Evolutionary conservation across 1,284 basidiomycete genomes (phyloP).

Genomic region (Naganishia sp.): DNA sequence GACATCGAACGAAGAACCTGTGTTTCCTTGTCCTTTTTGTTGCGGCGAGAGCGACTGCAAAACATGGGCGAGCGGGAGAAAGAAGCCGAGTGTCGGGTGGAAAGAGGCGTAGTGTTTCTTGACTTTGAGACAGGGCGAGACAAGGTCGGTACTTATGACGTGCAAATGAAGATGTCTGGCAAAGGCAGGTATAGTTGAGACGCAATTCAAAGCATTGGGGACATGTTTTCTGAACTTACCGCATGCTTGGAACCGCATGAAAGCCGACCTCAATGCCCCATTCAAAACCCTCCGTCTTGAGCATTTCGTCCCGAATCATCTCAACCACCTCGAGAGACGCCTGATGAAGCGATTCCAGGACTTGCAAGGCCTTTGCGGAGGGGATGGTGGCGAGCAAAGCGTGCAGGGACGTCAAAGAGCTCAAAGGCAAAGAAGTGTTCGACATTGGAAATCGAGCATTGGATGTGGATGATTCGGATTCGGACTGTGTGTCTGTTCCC

Average conservation of each 20-base stretch:
- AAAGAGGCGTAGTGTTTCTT: conserved; percentile 97
- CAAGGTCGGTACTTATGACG: conserved; percentile 79
- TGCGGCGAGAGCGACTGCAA: conserved; percentile 70
- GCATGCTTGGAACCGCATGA: conserved; percentile 71
- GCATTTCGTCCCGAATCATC: conserved; percentile 79
- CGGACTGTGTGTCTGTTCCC: neutral
- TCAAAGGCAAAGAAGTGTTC: conserved; percentile 44
- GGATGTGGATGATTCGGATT: neutral
- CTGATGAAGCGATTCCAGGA: conserved; percentile 42
- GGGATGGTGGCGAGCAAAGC: conserved; percentile 60
- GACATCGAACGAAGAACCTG: conserved; percentile 9
- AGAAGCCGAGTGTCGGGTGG: conserved; percentile 82
- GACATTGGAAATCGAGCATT: conserved; percentile 29
- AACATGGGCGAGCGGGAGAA: conserved; percentile 74
- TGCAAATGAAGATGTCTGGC: conserved; percentile 81
- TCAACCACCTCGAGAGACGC: conserved; percentile 58
- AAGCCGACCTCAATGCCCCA: conserved; percentile 84
- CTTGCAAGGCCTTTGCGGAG: neutral
- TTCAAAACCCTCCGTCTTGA: conserved; percentile 69
- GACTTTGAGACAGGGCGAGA: conserved; percentile 72
- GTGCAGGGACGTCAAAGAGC: conserved; percentile 62
- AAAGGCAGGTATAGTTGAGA: conserved; percentile 1
- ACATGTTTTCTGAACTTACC: conserved; percentile 45
- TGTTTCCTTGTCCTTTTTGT: conserved; percentile 32
- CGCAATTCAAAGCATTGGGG: neutral